These are phyloP conservation scores for Candida pseudoviswanathii DNA, from an alignment of 1,139 yeast genomes.

Conservation along the genomic window DNA sequence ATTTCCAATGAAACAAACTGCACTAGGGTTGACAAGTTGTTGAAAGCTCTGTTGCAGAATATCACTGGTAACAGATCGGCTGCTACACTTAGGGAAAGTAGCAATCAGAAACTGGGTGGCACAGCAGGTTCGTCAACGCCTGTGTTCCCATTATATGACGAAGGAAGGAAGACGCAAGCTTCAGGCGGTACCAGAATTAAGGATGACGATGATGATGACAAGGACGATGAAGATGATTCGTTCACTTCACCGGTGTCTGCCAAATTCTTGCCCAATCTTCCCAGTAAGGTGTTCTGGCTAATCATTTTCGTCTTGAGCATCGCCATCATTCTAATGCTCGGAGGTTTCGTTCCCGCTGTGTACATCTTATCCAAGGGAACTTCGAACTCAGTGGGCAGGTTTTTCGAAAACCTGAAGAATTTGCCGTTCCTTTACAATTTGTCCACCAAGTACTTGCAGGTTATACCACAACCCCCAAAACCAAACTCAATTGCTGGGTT, in stretches of 20 bases:
- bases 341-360: constrained; percentile 25
- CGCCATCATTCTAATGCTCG: constrained; percentile 18
- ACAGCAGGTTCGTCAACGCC: not conserved
- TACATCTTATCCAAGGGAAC: constrained; percentile 27
- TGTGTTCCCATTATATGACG: constrained; percentile 1
- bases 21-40: not conserved
- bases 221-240: not conserved
- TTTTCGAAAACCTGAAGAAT: constrained; percentile 17
- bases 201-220: not conserved
- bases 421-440: constrained; percentile 12
- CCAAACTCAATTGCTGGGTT: constrained; percentile 18
- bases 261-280: not conserved
- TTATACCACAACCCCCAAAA: not conserved
- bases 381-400: constrained; percentile 19
- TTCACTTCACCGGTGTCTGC: constrained; percentile 4
- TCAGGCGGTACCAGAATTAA: not conserved
- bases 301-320: constrained; percentile 12
- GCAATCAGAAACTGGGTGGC: not conserved
- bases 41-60: not conserved
- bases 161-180: not conserved
- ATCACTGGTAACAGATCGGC: constrained; percentile 1
- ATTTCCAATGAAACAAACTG: constrained; percentile 13
- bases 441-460: constrained; percentile 11
- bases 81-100: not conserved
- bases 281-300: not conserved